Evolutionary conservation across 1,139 yeast genomes (phyloP).

Genomic region (Nakaseomyces delphensis): DNA sequence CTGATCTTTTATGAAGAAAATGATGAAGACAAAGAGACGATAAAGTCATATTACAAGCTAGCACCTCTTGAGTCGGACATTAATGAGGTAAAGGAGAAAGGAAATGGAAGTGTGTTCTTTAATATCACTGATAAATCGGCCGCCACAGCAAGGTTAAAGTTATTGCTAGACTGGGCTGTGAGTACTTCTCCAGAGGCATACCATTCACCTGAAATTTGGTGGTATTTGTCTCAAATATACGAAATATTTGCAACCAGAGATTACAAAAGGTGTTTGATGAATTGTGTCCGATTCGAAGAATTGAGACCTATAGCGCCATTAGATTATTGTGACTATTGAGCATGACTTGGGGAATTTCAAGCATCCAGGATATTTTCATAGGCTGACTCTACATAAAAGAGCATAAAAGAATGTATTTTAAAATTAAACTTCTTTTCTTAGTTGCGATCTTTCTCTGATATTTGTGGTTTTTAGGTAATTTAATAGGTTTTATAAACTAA

Average conservation of each 20-base stretch:
- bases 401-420: too few species aligned
- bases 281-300: conserved; percentile 61
- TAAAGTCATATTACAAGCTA: conserved; percentile 14
- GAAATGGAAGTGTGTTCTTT: conserved; percentile 26
- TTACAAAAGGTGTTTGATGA: conserved; percentile 53
- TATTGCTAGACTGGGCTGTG: conserved; percentile 54
- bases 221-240: conserved; percentile 56
- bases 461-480: too few species aligned
- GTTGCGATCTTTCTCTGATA: too few species aligned
- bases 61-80: conserved; percentile 7
- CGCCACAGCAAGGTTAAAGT: conserved; percentile 56
- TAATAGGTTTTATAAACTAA: too few species aligned
- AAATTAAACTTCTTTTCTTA: too few species aligned
- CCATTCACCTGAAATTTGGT: conserved; percentile 64
- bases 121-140: conserved; percentile 50
- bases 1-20: conserved; percentile 37
- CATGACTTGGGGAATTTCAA: too few species aligned
- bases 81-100: neutral
- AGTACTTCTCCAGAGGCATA: conserved; percentile 41
- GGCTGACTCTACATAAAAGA: too few species aligned
- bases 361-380: too few species aligned
- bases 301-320: conserved; percentile 51
- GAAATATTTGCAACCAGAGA: conserved; percentile 52
- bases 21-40: conserved; percentile 11
- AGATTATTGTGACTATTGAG: conserved; percentile 17